These are phyloP conservation scores for Candida hungchunana DNA, from an alignment of 805 yeast genomes.

Conservation along the genomic window DNA sequence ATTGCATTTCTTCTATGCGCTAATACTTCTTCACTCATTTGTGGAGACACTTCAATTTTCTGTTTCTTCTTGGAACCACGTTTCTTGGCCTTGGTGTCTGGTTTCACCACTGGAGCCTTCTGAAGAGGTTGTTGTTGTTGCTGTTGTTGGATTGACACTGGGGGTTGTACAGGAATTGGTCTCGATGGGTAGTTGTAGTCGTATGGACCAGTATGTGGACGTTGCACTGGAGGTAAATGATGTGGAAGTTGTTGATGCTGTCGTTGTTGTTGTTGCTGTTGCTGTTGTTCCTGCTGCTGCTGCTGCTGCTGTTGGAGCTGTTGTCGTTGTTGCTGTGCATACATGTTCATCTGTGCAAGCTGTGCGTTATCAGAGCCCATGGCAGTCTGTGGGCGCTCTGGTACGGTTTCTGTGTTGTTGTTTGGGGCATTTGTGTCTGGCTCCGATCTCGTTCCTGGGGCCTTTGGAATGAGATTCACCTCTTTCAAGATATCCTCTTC, in stretches of 20 bases:
- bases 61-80: conserved; percentile 5
- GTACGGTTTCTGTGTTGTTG: conserved; percentile 8
- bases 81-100: conserved; percentile 5
- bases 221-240: conserved; percentile 1
- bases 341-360: conserved; percentile 1
- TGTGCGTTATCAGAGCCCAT: conserved; percentile 8
- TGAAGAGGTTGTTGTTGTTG: too few relatives aligned
- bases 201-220: conserved; percentile 1
- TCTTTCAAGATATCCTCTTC: conserved; percentile 16
- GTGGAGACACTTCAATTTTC: conserved; percentile 4
- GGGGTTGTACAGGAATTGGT: background rate
- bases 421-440: conserved; percentile 16
- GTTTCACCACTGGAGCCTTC: too few relatives aligned
- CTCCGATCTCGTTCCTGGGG: conserved; percentile 21
- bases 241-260: conserved; percentile 9
- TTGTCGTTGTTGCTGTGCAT: conserved; percentile 3
- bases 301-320: conserved; percentile 6
- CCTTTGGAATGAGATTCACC: conserved; percentile 13
- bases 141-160: conserved; percentile 1
- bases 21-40: background rate
- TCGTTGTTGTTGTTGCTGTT: conserved; percentile 7
- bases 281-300: conserved; percentile 8
- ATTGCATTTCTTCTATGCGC: conserved; percentile 13
- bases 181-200: background rate
- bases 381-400: conserved; percentile 13